These are phyloP conservation scores for Scleroderma citrinum DNA, from an alignment of 768 basidiomycete species.

Conservation along the genomic window DNA sequence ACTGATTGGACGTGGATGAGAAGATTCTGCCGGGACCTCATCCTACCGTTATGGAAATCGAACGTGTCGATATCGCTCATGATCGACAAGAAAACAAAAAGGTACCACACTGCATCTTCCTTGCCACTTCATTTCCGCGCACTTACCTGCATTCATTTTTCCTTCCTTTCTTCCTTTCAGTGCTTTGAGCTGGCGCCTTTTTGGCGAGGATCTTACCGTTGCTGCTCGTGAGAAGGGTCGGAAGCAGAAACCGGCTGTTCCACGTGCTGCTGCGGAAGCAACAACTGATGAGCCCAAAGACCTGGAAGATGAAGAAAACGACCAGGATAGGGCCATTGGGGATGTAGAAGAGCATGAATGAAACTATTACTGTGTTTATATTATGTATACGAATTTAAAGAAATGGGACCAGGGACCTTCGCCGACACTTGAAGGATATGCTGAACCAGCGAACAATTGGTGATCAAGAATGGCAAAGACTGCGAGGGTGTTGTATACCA, in stretches of 20 bases:
- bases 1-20: not conserved
- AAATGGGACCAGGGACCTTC: too few species aligned
- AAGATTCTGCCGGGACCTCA: conserved; percentile 71
- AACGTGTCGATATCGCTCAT: conserved; percentile 82
- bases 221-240: conserved; percentile 34
- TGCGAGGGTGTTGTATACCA: too few species aligned
- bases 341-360: conserved; percentile 12
- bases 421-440: too few species aligned
- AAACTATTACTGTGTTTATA: not conserved
- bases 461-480: too few species aligned
- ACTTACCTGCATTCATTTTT: not conserved
- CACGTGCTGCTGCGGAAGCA: not conserved
- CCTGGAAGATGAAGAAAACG: conserved; percentile 1
- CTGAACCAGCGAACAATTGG: too few species aligned
- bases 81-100: conserved; percentile 97
- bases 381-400: conserved; percentile 8
- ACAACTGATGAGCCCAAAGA: not conserved
- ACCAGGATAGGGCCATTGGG: conserved; percentile 3
- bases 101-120: conserved; percentile 39
- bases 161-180: too few species aligned
- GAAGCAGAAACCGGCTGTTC: conserved; percentile 11
- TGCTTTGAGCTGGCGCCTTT: conserved; percentile 81
- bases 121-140: not conserved
- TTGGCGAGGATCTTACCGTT: conserved; percentile 69
- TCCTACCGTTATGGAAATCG: conserved; percentile 96